phyloP scores from a whole-genome alignment of 345 rosid genomes.

The Trapa incisa region DNA sequence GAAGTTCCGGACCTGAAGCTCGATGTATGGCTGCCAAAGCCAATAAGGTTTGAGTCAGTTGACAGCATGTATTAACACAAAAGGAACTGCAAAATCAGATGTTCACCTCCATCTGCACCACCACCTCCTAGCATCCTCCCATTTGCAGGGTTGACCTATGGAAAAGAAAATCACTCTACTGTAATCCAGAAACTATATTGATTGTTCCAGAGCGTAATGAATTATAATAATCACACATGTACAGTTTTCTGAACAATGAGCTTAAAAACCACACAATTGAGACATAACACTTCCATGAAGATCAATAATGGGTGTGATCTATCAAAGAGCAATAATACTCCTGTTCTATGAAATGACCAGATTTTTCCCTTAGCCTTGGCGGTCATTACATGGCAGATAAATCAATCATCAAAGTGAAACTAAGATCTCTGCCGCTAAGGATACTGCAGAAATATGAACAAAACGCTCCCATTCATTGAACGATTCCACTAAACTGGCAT shows the following conservation, averaged over 20 bases:
- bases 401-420: not conserved
- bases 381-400: not conserved
- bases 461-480: not conserved
- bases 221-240: not conserved
- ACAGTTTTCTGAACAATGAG: not conserved
- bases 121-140: conserved; percentile 88
- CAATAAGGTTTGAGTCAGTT: not conserved
- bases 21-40: conserved; percentile 45
- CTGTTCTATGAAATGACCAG: not conserved
- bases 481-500: not conserved
- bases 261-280: not conserved
- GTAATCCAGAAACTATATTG: not conserved
- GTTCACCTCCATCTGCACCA: conserved; percentile 84
- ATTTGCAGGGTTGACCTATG: conserved; percentile 75
- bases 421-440: not conserved
- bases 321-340: not conserved
- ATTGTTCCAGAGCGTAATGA: not conserved
- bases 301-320: not conserved
- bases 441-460: not conserved
- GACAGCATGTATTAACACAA: not conserved
- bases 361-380: not conserved
- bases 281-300: not conserved
- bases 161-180: not conserved
- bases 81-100: not conserved
- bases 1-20: conserved; percentile 71